phyloP scores from a whole-genome alignment of 768 basidiomycete genomes.

The Glaciozyma martinii region DNA sequence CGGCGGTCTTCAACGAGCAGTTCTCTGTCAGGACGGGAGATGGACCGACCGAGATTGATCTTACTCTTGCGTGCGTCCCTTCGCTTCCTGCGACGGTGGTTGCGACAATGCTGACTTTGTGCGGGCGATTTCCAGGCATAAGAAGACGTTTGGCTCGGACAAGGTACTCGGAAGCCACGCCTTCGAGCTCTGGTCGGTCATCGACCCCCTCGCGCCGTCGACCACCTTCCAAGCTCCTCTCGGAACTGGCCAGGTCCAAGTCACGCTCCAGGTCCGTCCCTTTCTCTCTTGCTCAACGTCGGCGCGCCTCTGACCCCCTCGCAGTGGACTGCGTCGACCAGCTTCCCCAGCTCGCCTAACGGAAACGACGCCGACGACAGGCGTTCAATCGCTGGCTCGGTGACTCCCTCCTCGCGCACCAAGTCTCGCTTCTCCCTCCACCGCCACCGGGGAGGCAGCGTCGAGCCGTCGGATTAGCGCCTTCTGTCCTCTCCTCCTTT shows the following conservation, averaged over 20 bases:
- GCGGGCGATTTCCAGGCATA: slow-evolving; percentile 13
- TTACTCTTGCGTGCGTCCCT: slow-evolving; percentile 12
- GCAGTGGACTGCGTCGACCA: slow-evolving; percentile 6
- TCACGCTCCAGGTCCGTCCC: slow-evolving; percentile 8
- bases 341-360: slow-evolving; percentile 2
- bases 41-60: slow-evolving; percentile 8
- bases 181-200: background rate
- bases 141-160: slow-evolving; percentile 30
- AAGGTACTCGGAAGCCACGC: slow-evolving; percentile 5
- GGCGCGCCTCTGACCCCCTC: background rate
- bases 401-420: background rate
- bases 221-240: slow-evolving; percentile 4
- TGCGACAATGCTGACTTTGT: background rate
- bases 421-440: slow-evolving; percentile 16
- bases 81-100: background rate
- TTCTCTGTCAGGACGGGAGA: slow-evolving; percentile 18
- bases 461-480: background rate
- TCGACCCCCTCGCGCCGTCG: background rate
- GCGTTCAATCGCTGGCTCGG: slow-evolving; percentile 16
- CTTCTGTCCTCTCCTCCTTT: background rate
- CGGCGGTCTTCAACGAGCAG: slow-evolving; percentile 2
- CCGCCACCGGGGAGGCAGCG: background rate
- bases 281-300: no score
- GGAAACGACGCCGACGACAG: slow-evolving; percentile 11
- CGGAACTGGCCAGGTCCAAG: background rate